Evolutionary conservation across 306 rosid species (phyloP).

Genomic region (Potentilla sterilis): DNA sequence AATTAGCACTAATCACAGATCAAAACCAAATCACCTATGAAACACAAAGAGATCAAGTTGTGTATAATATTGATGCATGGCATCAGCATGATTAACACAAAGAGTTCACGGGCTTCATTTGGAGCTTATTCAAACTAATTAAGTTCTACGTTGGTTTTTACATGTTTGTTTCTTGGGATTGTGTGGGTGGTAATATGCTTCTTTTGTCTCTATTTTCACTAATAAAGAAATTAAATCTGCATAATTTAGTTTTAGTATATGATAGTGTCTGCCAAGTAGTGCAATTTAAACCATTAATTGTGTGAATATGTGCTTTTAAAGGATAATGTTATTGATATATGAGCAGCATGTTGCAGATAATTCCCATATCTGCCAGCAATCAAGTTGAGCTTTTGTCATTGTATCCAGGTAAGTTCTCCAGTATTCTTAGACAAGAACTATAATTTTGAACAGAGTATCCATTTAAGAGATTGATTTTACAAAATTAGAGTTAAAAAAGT

Average conservation of each 20-base stretch:
- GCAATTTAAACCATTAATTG: neutral
- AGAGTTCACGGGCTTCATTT: constrained; percentile 30
- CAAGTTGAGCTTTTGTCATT: neutral
- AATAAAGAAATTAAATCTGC: neutral
- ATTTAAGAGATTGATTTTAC: neutral
- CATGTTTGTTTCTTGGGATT: constrained; percentile 17
- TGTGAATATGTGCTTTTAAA: neutral
- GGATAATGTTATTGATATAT: neutral
- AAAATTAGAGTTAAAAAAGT: neutral
- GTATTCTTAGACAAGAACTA: neutral
- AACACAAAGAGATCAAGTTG: constrained; percentile 21
- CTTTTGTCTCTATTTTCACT: constrained; percentile 4
- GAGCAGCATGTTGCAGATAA: neutral
- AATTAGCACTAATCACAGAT: constrained; percentile 25
- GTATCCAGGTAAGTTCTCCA: neutral
- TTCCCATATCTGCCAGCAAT: neutral
- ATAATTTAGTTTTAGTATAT: neutral
- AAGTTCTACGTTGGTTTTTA: neutral
- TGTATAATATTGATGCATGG: constrained; percentile 4
- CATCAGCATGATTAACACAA: constrained; percentile 18
- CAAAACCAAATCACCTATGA: constrained; percentile 23
- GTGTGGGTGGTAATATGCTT: constrained; percentile 10
- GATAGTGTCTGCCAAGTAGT: constrained; percentile 8
- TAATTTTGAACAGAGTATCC: neutral
- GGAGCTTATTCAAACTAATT: neutral